A percentile compares a stretch with the other conserved stretches of the same genome.
Conservation (phyloP, 1,284 basidiomycete species). For the Cryptococcus jaspeensis region DNA sequence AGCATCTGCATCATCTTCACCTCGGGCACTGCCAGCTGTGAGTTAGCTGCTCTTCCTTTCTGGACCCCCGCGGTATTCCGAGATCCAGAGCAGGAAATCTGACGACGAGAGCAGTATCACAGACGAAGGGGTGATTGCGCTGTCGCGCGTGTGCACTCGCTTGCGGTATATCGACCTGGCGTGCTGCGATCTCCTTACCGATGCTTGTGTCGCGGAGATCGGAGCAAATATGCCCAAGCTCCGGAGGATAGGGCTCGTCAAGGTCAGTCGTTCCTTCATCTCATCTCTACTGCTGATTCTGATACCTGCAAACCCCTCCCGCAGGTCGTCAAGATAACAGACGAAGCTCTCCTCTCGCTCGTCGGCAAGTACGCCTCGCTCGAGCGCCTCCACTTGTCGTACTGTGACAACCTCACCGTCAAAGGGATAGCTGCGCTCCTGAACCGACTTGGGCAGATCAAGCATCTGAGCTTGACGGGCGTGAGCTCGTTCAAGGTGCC, state of each 20-base stretch:
- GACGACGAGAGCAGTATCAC: slow-evolving; percentile 64
- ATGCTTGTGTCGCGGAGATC: slow-evolving; percentile 90
- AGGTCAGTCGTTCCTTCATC: slow-evolving; percentile 57
- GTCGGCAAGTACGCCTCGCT: slow-evolving; percentile 71
- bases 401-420: slow-evolving; percentile 93
- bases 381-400: slow-evolving; percentile 94
- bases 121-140: slow-evolving; percentile 77
- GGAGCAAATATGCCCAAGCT: slow-evolving; percentile 80
- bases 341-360: slow-evolving; percentile 85
- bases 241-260: slow-evolving; percentile 90
- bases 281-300: neutral
- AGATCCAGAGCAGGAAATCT: neutral
- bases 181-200: slow-evolving; percentile 85
- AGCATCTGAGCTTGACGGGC: slow-evolving; percentile 95
- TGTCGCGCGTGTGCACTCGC: slow-evolving; percentile 87
- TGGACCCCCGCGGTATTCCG: neutral
- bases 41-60: slow-evolving; percentile 19
- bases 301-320: neutral
- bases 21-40: slow-evolving; percentile 78
- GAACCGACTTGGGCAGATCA: slow-evolving; percentile 80
- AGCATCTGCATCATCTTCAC: slow-evolving; percentile 92
- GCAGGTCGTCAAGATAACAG: slow-evolving; percentile 85
- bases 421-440: slow-evolving; percentile 88
- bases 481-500: slow-evolving; percentile 82
- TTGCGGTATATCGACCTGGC: slow-evolving; percentile 96